These are phyloP conservation scores for Podosphaera fusca DNA, from an alignment of 2,329 filamentous ascomycete genomes.

Conservation along the genomic window DNA sequence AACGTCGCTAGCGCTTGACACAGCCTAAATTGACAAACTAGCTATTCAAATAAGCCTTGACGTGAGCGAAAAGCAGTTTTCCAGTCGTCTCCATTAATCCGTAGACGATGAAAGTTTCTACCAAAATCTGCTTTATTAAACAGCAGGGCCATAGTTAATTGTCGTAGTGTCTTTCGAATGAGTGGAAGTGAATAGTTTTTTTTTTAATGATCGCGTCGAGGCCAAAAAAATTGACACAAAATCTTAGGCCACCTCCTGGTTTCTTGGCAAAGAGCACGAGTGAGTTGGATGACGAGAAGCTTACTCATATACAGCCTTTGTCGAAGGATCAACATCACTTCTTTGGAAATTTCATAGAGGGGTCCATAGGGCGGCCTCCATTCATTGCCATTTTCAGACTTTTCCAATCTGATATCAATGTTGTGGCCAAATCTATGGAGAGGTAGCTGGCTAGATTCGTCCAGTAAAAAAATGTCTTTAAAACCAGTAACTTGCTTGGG, in stretches of 20 bases:
- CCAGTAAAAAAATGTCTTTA: neutral
- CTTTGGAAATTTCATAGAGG: neutral
- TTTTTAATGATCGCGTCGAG: neutral
- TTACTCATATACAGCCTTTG: neutral
- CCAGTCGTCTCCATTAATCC: neutral
- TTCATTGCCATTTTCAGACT: neutral
- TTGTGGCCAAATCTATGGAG: neutral
- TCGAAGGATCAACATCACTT: neutral
- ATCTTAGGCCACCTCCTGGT: neutral
- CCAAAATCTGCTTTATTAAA: neutral
- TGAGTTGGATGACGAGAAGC: neutral
- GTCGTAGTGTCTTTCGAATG: neutral
- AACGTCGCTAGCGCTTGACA: neutral
- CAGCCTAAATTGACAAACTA: constrained; percentile 1
- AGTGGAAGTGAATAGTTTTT: neutral
- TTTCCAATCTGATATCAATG: neutral
- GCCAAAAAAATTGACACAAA: neutral
- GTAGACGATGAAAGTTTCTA: neutral
- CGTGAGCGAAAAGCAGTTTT: neutral
- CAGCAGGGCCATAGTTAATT: neutral
- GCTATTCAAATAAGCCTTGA: neutral
- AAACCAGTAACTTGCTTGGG: neutral
- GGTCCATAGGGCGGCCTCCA: neutral
- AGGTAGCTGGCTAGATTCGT: neutral
- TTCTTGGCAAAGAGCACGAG: neutral